These are phyloP conservation scores for Irpex lacteus DNA, from an alignment of 1,284 basidiomycete genomes.

Conservation along the genomic window DNA sequence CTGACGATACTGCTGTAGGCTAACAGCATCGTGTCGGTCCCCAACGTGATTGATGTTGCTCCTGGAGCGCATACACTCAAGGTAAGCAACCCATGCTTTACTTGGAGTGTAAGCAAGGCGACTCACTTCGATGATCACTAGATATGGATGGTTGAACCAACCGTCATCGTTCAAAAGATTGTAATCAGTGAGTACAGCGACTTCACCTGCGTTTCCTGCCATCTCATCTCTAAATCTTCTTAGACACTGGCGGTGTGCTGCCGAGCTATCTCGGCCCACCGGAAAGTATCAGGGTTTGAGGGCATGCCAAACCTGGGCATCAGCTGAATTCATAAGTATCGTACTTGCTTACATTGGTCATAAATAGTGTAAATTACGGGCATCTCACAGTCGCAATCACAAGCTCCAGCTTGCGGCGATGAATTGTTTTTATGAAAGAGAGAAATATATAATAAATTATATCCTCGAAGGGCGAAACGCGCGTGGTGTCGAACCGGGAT, in stretches of 20 bases:
- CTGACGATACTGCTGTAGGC: not conserved
- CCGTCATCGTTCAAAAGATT: slow-evolving; percentile 61
- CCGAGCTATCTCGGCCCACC: slow-evolving; percentile 62
- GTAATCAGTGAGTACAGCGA: slow-evolving; percentile 44
- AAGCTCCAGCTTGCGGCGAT: not conserved
- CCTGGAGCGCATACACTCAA: slow-evolving; percentile 60
- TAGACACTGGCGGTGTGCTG: slow-evolving; percentile 54
- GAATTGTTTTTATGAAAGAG: not conserved
- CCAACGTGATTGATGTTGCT: slow-evolving; percentile 36
- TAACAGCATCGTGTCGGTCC: slow-evolving; percentile 23
- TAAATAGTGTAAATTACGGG: not conserved
- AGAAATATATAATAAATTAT: not conserved
- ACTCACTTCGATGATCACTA: not conserved
- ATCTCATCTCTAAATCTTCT: not conserved
- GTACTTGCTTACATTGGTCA: not conserved
- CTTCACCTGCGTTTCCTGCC: not conserved
- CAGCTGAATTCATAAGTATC: not conserved
- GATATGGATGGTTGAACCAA: slow-evolving; percentile 59
- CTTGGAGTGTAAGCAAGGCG: not conserved
- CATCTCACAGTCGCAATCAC: not conserved
- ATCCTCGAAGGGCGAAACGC: not conserved
- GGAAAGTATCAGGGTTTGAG: slow-evolving; percentile 41
- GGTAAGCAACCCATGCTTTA: slow-evolving; percentile 25
- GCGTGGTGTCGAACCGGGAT: not conserved
- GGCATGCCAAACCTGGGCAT: not conserved